Evolutionary conservation across 257 asterid genomes (phyloP).

Genomic region (Rubia yunnanensis): DNA sequence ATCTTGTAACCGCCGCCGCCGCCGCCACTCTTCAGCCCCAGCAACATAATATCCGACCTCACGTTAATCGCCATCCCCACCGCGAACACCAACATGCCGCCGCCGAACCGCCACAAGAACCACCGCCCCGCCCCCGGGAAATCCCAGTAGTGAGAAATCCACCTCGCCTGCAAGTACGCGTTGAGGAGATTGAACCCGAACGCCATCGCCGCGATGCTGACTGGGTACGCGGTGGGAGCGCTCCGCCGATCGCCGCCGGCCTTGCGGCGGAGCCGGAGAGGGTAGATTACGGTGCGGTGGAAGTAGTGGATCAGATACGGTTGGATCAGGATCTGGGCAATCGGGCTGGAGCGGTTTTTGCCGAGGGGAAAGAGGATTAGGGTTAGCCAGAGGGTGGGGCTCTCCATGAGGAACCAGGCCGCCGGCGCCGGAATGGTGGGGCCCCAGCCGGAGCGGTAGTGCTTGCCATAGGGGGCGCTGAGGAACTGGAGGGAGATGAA

Average conservation of each 20-base stretch:
- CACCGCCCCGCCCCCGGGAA: conserved; percentile 17
- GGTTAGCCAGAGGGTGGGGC: conserved; percentile 65
- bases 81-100: conserved; percentile 29
- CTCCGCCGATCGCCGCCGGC: conserved; percentile 6
- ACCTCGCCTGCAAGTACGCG: conserved; percentile 42
- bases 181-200: conserved; percentile 45
- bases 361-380: conserved; percentile 54
- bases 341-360: conserved; percentile 28
- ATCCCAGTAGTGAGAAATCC: conserved; percentile 52
- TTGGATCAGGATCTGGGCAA: conserved; percentile 36
- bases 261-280: conserved; percentile 29
- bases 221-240: conserved; percentile 24
- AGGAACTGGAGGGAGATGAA: conserved; percentile 45
- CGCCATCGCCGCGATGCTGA: conserved; percentile 34
- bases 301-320: conserved; percentile 53
- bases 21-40: conserved; percentile 46
- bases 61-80: conserved; percentile 48
- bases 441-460: conserved; percentile 60
- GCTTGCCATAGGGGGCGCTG: conserved; percentile 68
- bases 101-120: conserved; percentile 38
- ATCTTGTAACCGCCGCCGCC: conserved; percentile 45
- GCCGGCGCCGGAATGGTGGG: conserved; percentile 45
- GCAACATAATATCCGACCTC: conserved; percentile 41
- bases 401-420: conserved; percentile 68
- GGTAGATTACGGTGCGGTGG: conserved; percentile 55